Base-by-base conservation (phyloP, 371 early-diverging fungal genomes). In the Thermomucor indicae-seudaticae region DNA sequence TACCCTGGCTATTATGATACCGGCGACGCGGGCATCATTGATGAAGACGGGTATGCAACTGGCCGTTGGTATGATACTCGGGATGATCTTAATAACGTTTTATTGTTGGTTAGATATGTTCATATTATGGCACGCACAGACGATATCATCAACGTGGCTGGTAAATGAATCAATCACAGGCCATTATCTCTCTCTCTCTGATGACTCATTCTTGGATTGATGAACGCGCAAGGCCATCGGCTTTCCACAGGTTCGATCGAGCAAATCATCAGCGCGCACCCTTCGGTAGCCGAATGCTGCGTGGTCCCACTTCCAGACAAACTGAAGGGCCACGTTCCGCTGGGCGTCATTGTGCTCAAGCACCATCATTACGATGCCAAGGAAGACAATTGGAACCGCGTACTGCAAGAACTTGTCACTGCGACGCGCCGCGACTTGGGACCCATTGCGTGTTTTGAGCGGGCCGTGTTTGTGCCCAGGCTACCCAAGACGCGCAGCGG, bases 401-500 rank as follows among this genome's bases (percentile, higher is more conserved):
- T 88, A 20, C 52, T 54, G 12, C 55, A 66, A 25, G 79, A 83
- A 7, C 50, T 85, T 0, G 66, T 80, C 0, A 49, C 51, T 0
- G 75, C 76, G 43, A 75, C 82, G 8, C 72, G 88, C 23, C 56
- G 62, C 6, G 80, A 85, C 37, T 67, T 92, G 5, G 92, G 92
- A 0, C 82, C 92, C 6, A 85, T 93, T 52, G 89, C 91, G 2
- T 89, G 88, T 31, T 80, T 89, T 54, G 78, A 84, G 11, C 65
- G 64, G 4, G 78, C 84, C 2, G 67, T 84, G 17, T 67, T 90
- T 48, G 85, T 90, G 1, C 69, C 78, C 1, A 75, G 87, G 17
- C 60, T 97, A 45, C 96, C 98, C 12, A 97, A 97, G 65, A 97
- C 98, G 8, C 73, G 96, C 7, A 86, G 87, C 17, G 96, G 96